These are phyloP conservation scores for Babesia gibsoni DNA, from an alignment of 169 alveolate species.

Conservation along the genomic window DNA sequence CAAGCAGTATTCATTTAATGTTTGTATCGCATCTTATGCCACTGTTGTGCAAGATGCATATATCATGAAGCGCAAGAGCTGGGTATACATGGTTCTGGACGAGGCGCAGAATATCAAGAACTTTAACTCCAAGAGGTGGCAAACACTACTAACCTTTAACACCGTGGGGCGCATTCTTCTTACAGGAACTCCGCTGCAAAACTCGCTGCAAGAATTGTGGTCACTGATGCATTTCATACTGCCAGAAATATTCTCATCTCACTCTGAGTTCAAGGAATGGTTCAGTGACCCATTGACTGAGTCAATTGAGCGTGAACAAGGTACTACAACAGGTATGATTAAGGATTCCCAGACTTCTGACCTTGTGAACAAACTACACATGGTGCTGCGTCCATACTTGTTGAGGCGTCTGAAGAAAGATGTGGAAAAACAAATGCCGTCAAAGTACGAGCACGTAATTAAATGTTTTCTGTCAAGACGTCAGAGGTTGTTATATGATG, in stretches of 20 bases:
- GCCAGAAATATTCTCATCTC: slow-evolving; percentile 94
- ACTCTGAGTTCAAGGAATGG: slow-evolving; percentile 95
- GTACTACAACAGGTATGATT: slow-evolving; percentile 18
- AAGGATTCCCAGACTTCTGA: slow-evolving; percentile 30
- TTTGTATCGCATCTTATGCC: slow-evolving; percentile 95
- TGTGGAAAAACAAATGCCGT: slow-evolving; percentile 98
- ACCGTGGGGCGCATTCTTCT: slow-evolving; percentile 93
- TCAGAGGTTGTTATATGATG: slow-evolving; percentile 95
- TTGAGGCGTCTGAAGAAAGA: slow-evolving; percentile 96
- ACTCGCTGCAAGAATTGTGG: slow-evolving; percentile 98
- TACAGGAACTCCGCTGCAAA: slow-evolving; percentile 99
- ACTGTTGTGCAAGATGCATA: slow-evolving; percentile 92
- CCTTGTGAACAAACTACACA: slow-evolving; percentile 87
- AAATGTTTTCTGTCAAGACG: slow-evolving; percentile 88
- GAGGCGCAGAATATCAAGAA: slow-evolving; percentile 99
- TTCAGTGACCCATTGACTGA: slow-evolving; percentile 91
- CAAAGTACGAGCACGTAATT: slow-evolving; percentile 93
- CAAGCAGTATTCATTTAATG: slow-evolving; percentile 92
- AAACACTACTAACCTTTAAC: slow-evolving; percentile 93
- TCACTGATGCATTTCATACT: slow-evolving; percentile 96
- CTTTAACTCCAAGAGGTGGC: slow-evolving; percentile 97
- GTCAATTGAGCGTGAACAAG: slow-evolving; percentile 77
- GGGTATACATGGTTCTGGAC: slow-evolving; percentile 97
- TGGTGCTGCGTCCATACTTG: slow-evolving; percentile 95
- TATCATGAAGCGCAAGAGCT: slow-evolving; percentile 91